Percentiles rank a stretch among this genome's conserved stretches.
Conservation (phyloP, 2,329 filamentous ascomycete genomes). For the Zasmidium cellare region DNA sequence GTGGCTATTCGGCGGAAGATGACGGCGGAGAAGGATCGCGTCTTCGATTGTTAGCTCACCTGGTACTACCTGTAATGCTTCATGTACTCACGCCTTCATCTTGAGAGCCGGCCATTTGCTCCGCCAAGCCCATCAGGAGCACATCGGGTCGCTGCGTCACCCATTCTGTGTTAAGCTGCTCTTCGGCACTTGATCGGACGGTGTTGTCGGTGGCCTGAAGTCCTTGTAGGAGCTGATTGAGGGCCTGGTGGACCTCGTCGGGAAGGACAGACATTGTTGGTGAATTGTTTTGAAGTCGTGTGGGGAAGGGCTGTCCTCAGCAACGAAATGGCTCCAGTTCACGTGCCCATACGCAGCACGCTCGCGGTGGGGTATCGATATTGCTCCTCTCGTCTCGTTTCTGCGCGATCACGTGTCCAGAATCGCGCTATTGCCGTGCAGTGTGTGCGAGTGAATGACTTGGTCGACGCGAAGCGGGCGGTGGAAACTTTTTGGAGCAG, state of each 20-base stretch:
- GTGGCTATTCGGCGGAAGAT: constrained; percentile 92
- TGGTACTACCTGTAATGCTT: no score
- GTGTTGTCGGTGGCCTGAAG: constrained; percentile 88
- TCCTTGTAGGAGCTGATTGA: constrained; percentile 81
- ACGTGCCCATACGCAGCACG: neutral
- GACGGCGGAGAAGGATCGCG: constrained; percentile 86
- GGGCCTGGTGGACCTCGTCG: constrained; percentile 78
- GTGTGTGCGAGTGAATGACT: neutral
- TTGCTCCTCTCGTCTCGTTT: neutral
- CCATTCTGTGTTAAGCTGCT: constrained; percentile 90
- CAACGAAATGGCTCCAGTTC: neutral
- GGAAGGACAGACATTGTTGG: constrained; percentile 68
- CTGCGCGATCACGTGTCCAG: neutral
- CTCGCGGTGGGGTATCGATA: neutral
- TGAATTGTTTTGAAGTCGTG: constrained; percentile 4
- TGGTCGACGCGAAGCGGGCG: neutral
- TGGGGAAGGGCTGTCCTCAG: constrained; percentile 11
- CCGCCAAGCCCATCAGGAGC: constrained; percentile 88
- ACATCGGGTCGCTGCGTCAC: constrained; percentile 77
- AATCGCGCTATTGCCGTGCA: neutral
- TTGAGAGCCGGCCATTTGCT: constrained; percentile 80
- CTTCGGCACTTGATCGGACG: constrained; percentile 81
- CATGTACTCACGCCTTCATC: constrained; percentile 64
- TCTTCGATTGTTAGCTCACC: constrained; percentile 54
- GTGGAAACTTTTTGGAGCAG: neutral